Evolutionary conservation across 208 protist species (phyloP).

Genomic region (Leishmania tropica): DNA sequence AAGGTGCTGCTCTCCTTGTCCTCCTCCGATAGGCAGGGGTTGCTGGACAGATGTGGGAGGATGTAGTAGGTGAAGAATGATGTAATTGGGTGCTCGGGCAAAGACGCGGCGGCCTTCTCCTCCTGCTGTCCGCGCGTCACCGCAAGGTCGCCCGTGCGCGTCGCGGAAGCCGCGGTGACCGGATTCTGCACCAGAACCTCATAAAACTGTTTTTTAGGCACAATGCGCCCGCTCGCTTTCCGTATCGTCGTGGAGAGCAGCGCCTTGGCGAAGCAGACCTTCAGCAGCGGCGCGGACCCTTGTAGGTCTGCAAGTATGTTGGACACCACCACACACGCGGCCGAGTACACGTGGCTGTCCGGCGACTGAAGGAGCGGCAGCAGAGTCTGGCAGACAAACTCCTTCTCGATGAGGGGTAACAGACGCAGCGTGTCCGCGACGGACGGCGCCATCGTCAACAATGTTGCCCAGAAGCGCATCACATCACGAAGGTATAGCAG

Average conservation of each 20-base stretch:
- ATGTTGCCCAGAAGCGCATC: slow-evolving; percentile 60
- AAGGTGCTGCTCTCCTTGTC: slow-evolving; percentile 32
- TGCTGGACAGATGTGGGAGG: slow-evolving; percentile 42
- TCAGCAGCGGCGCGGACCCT: slow-evolving; percentile 16
- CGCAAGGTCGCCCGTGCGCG: slow-evolving; percentile 1
- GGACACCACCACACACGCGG: slow-evolving; percentile 48
- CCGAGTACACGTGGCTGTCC: slow-evolving; percentile 60
- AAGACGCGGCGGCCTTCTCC: slow-evolving; percentile 18
- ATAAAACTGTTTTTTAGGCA: slow-evolving; percentile 21
- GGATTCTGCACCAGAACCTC: slow-evolving; percentile 18
- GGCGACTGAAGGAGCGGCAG: slow-evolving; percentile 59
- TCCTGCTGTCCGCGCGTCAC: slow-evolving; percentile 19
- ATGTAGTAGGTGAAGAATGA: slow-evolving; percentile 60
- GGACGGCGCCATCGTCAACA: slow-evolving; percentile 44
- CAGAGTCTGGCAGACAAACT: slow-evolving; percentile 56
- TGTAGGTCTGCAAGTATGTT: slow-evolving; percentile 39
- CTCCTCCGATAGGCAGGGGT: slow-evolving; percentile 41
- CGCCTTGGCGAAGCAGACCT: slow-evolving; percentile 39
- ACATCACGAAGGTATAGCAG: slow-evolving; percentile 61
- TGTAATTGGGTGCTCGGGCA: slow-evolving; percentile 19
- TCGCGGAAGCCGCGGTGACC: slow-evolving; percentile 6
- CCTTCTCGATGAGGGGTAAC: slow-evolving; percentile 34
- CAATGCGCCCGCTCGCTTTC: slow-evolving; percentile 28
- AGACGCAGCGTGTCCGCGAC: slow-evolving; percentile 47
- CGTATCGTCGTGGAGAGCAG: slow-evolving; percentile 47